These are phyloP conservation scores for Ganoderma sinense DNA, from an alignment of 1,284 basidiomycete genomes.

Conservation along the genomic window DNA sequence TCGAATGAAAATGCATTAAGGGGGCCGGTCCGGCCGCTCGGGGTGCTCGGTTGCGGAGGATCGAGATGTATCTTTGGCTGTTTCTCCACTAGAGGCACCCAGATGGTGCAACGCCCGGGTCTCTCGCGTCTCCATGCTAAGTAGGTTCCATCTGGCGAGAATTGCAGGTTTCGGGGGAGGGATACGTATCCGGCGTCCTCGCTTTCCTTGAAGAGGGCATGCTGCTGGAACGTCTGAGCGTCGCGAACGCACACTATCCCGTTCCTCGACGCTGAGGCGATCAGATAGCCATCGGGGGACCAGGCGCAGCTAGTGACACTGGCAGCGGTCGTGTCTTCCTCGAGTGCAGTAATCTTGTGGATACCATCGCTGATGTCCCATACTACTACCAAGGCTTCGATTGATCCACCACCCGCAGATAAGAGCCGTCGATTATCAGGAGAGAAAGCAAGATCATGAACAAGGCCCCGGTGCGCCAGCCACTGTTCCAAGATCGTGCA, in stretches of 20 bases:
- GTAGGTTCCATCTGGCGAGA: not conserved
- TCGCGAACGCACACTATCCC: conserved; percentile 1
- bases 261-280: not conserved
- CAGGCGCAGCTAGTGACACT: not conserved
- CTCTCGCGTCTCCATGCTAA: not conserved
- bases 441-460: not conserved
- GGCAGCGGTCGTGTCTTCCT: not conserved
- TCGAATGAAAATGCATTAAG: not conserved
- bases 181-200: not conserved
- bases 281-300: not conserved
- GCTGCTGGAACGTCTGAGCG: not conserved
- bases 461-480: not conserved
- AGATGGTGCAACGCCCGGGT: not conserved
- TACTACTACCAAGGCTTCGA: not conserved
- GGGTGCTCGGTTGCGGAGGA: too few species aligned
- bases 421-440: not conserved
- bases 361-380: not conserved
- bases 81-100: not conserved
- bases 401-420: not conserved
- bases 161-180: not conserved
- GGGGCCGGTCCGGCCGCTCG: too few species aligned
- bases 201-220: not conserved
- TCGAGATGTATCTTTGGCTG: too few species aligned
- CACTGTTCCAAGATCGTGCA: not conserved
- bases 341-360: not conserved